phyloP scores from a whole-genome alignment of 257 asterid genomes.

The Coffea eugenioides region DNA sequence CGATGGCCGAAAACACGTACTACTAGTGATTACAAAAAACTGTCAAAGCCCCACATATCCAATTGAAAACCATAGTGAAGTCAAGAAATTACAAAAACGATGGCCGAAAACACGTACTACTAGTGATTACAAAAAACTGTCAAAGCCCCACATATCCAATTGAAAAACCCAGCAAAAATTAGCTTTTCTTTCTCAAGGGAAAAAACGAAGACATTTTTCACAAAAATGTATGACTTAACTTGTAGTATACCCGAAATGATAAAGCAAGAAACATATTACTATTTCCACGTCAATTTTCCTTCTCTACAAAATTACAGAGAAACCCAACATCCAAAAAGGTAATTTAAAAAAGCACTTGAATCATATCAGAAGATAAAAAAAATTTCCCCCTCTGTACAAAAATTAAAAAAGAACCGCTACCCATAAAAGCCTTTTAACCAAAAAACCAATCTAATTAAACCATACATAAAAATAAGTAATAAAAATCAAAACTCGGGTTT shows the following conservation, averaged over 20 bases:
- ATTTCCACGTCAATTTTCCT: slow-evolving; percentile 16
- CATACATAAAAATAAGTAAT: background rate
- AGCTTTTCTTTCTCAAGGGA: background rate
- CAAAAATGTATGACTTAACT: background rate
- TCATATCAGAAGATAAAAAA: background rate
- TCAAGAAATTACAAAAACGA: background rate
- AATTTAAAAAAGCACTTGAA: background rate
- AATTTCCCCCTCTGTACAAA: background rate
- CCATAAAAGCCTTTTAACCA: background rate
- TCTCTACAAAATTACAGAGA: slow-evolving; percentile 4
- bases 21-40: no score
- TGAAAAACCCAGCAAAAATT: background rate
- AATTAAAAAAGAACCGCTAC: background rate
- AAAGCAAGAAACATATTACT: background rate
- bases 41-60: slow-evolving; percentile 4
- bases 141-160: slow-evolving; percentile 3
- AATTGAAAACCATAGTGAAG: background rate
- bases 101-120: background rate
- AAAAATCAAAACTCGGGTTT: background rate
- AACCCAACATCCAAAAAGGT: background rate
- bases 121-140: background rate
- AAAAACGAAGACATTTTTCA: background rate
- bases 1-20: background rate
- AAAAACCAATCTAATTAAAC: background rate
- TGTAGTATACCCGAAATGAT: background rate